phyloP scores from a whole-genome alignment of 495 filamentous ascomycete genomes.

The Jackrogersella minutella region DNA sequence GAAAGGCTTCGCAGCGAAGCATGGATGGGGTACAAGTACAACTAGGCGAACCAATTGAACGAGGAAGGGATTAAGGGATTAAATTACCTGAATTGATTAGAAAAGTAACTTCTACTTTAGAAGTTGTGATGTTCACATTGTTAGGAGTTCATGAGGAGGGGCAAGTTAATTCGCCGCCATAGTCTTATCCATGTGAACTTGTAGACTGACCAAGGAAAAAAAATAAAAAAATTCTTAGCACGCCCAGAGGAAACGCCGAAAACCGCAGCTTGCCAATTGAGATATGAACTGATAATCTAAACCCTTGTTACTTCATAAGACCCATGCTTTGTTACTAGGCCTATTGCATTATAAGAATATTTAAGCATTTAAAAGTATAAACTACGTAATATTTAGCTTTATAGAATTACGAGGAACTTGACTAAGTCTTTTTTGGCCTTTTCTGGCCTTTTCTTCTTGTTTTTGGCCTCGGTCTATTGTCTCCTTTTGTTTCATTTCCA shows the following conservation, averaged over 20 bases:
- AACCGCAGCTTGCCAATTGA: slow-evolving; percentile 32
- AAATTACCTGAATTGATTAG: slow-evolving; percentile 37
- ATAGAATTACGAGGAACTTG: slow-evolving; percentile 1
- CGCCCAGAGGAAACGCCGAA: no score
- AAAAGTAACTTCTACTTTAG: slow-evolving; percentile 4
- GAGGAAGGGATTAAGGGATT: slow-evolving; percentile 11
- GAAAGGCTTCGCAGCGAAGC: not conserved
- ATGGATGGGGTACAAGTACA: not conserved
- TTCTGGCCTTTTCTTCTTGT: no score
- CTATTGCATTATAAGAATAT: slow-evolving; percentile 5
- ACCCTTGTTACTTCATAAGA: slow-evolving; percentile 26
- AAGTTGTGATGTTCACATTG: slow-evolving; percentile 36
- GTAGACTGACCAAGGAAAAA: slow-evolving; percentile 31
- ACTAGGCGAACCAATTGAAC: slow-evolving; percentile 31
- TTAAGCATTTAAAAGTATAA: not conserved
- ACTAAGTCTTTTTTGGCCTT: not conserved
- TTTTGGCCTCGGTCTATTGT: no score
- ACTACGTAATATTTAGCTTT: not conserved
- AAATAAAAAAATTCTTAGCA: slow-evolving; percentile 32
- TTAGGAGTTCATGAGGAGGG: slow-evolving; percentile 36
- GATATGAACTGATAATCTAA: slow-evolving; percentile 2
- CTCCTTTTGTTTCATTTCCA: no score
- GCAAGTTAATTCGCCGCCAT: slow-evolving; percentile 34
- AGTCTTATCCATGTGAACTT: slow-evolving; percentile 24
- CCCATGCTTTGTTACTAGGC: not conserved